phyloP scores from a whole-genome alignment of 805 yeast genomes.

The Barnettozyma sucrosica region DNA sequence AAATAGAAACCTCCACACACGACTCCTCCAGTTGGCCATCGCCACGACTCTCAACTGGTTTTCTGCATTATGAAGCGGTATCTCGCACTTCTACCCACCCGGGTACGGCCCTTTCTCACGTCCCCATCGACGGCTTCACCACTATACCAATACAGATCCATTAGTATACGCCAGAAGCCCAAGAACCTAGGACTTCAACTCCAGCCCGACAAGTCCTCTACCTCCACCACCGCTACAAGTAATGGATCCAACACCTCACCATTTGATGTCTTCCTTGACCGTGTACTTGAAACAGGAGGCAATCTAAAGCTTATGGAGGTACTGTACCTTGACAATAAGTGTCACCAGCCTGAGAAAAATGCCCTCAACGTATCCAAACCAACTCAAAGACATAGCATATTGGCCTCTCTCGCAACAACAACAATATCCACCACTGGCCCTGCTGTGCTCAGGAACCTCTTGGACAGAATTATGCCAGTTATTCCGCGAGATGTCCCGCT shows the following conservation, averaged over 20 bases:
- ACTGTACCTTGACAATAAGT: slow-evolving; percentile 1
- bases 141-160: not conserved
- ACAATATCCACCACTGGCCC: not conserved
- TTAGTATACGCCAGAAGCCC: not conserved
- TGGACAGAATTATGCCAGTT: not conserved
- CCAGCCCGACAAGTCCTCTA: too few species aligned
- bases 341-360: not conserved
- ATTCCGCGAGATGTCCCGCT: not conserved
- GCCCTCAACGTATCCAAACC: not conserved
- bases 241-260: not conserved
- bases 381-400: not conserved
- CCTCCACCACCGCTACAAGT: too few species aligned
- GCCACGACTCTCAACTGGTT: not conserved
- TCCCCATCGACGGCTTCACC: not conserved
- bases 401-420: not conserved
- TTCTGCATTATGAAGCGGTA: not conserved
- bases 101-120: not conserved
- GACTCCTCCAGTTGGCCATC: not conserved
- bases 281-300: slow-evolving; percentile 11
- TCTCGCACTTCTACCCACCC: not conserved
- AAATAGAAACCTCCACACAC: not conserved
- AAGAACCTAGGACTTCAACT: not conserved
- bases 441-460: slow-evolving; percentile 4
- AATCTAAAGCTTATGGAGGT: slow-evolving; percentile 9
- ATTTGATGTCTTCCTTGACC: not conserved